Conservation (phyloP, 768 basidiomycete genomes). For the Tricholoma bakamatsutake region DNA sequence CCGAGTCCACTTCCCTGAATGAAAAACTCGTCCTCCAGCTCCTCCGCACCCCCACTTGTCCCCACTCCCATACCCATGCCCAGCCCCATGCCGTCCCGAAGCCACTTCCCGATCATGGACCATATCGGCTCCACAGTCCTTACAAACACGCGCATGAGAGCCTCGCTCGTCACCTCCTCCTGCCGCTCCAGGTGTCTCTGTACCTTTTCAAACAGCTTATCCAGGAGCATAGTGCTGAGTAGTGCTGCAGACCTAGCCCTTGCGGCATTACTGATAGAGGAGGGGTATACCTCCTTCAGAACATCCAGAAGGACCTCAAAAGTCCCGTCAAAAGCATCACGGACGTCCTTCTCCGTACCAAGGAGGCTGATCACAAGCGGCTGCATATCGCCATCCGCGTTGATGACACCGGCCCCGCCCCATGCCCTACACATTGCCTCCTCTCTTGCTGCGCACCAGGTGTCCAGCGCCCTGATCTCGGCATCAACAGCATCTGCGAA, state of each 20-base stretch:
- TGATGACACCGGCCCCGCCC: slow-evolving; percentile 27
- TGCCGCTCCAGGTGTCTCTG: slow-evolving; percentile 57
- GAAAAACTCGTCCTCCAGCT: slow-evolving; percentile 74
- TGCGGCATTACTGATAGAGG: slow-evolving; percentile 15
- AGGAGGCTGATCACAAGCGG: slow-evolving; percentile 60
- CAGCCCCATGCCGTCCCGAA: slow-evolving; percentile 65
- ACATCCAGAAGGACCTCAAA: slow-evolving; percentile 54
- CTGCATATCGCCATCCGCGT: slow-evolving; percentile 24
- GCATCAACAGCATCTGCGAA: slow-evolving; percentile 70
- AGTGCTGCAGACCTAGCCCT: slow-evolving; percentile 39
- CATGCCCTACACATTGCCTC: slow-evolving; percentile 58
- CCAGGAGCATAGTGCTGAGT: slow-evolving; percentile 53
- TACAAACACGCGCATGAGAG: slow-evolving; percentile 58
- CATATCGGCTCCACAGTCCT: slow-evolving; percentile 66
- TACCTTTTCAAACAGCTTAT: slow-evolving; percentile 50
- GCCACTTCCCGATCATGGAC: slow-evolving; percentile 67
- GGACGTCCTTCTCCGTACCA: slow-evolving; percentile 52
- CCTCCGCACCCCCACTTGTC: slow-evolving; percentile 23
- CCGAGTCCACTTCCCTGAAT: slow-evolving; percentile 65
- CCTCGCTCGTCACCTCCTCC: slow-evolving; percentile 46
- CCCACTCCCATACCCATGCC: slow-evolving; percentile 28
- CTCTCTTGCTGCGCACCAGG: slow-evolving; percentile 68
- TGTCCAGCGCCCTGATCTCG: slow-evolving; percentile 52
- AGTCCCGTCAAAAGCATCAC: slow-evolving; percentile 48
- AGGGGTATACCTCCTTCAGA: slow-evolving; percentile 28